Evolutionary conservation across 495 filamentous ascomycete genomes (phyloP).

Genomic region (Penicillium macrosclerotiorum): DNA sequence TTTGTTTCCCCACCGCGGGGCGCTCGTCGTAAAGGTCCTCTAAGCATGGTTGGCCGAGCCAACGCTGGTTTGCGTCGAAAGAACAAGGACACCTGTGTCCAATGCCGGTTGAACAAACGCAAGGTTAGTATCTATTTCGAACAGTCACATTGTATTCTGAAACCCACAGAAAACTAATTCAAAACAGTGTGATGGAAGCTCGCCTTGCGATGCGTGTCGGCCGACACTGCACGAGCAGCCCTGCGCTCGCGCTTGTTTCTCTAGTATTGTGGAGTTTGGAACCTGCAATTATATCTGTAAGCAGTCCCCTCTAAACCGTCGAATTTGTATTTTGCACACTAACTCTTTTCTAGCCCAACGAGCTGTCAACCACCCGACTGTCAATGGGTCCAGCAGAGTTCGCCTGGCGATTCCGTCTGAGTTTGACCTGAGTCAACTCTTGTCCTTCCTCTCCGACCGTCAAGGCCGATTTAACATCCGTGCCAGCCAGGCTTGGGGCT

Average conservation of each 20-base stretch:
- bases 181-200: conserved; percentile 44
- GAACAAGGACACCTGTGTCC: conserved; percentile 51
- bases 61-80: conserved; percentile 47
- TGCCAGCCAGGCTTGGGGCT: conserved; percentile 45
- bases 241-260: conserved; percentile 48
- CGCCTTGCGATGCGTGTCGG: conserved; percentile 49
- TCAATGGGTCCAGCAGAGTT: conserved; percentile 34
- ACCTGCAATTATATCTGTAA: conserved; percentile 52
- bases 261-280: conserved; percentile 50
- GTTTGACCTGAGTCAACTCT: conserved; percentile 42
- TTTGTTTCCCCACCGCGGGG: conserved; percentile 47
- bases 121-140: conserved; percentile 29
- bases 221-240: conserved; percentile 48
- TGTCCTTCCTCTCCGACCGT: conserved; percentile 41
- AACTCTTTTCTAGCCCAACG: conserved; percentile 41
- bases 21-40: conserved; percentile 46
- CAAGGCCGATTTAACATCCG: conserved; percentile 50
- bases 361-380: conserved; percentile 44
- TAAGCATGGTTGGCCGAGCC: conserved; percentile 44
- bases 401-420: conserved; percentile 43
- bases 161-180: conserved; percentile 16
- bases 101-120: conserved; percentile 49
- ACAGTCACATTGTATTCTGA: not conserved
- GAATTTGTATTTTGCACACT: no score
- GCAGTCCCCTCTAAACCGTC: conserved; percentile 9